Evolutionary conservation across 2,329 filamentous ascomycete genomes (phyloP), one percentile per base, ranked within the genome.

Genomic region (Xylaria arbuscula): DNA sequence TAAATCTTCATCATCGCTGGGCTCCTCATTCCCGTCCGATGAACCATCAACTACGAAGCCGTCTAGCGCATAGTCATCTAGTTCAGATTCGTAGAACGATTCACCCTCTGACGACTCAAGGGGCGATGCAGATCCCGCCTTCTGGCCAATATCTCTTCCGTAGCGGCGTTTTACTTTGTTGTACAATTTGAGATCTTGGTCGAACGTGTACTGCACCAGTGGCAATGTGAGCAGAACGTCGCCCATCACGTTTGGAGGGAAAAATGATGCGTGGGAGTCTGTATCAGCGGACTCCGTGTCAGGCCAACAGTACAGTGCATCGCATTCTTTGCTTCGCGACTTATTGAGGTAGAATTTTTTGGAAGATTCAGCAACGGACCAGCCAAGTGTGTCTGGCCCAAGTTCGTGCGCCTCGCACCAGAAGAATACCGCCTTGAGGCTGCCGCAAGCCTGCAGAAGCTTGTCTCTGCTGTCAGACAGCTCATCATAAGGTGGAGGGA

Each of bases 271-370:
- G 2, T 48, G 24, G 8, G 47, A 53, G 47, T 7, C n/a, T 24
- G 36, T 17, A n/a, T 56, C 36, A 42, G 36, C 28, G 38, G 36
- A 40, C 19, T 70, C 61, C 13, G 72, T 28, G 55, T 79, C 70
- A 5, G 75, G 76, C 79, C 79, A 81, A 64, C 76, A 77, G 63
- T 73, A 80, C 8, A 76, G 17, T 24, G 50, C 61, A 38, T 72
- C 55, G 3, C 67, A 32, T 57, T 75, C 71, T 57, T 77, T 65
- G 15, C 45, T 8, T 9, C 45, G 17, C 7, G 70, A 71, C 1
- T 66, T 72, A 3, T 69, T 17, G 9, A 71, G 5, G 19, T 67
- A 64, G 65, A 76, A 79, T 17, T 50, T 69, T 15, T 70, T 72
- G 6, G 66, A 58, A 10, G 54, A 54, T 54, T 75, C 67, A 2